Evolutionary conservation across 164 flowering plant genomes (phyloP).

Genomic region (Santalum album): DNA sequence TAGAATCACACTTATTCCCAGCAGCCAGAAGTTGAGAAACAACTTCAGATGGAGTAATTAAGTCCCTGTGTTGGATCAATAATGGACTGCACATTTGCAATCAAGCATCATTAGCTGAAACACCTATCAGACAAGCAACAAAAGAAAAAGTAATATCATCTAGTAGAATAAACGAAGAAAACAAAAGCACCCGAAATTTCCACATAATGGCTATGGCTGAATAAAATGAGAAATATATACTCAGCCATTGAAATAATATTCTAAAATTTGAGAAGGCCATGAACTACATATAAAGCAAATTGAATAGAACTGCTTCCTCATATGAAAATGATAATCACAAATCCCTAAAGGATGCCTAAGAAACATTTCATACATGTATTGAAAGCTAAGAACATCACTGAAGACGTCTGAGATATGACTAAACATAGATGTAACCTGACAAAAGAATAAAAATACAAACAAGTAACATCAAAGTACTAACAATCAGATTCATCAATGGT

Average conservation of each 20-base stretch:
- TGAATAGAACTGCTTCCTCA: conserved; percentile 38
- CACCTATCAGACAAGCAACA: conserved; percentile 40
- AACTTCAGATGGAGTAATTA: conserved; percentile 66
- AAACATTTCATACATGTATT: conserved; percentile 69
- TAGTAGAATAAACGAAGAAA: neutral
- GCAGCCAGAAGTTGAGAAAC: conserved; percentile 67
- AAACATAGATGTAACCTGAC: conserved; percentile 62
- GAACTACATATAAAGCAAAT: neutral
- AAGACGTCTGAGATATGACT: conserved; percentile 68
- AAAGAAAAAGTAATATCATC: neutral
- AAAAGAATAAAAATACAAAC: neutral
- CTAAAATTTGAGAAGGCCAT: too few species aligned
- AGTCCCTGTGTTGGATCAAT: conserved; percentile 66
- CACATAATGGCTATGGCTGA: conserved; percentile 40
- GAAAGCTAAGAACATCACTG: conserved; percentile 68
- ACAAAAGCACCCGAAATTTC: conserved; percentile 13
- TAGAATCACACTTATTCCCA: conserved; percentile 53
- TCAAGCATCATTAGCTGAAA: conserved; percentile 85
- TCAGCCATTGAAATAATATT: too few species aligned
- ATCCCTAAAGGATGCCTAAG: conserved; percentile 64
- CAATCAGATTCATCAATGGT: too few species aligned
- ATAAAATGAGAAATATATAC: neutral
- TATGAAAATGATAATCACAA: conserved; percentile 61
- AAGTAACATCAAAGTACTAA: neutral
- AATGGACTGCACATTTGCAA: conserved; percentile 71